Evolutionary conservation across 2,329 filamentous ascomycete species (phyloP), one percentile per base, ranked within the genome.

Genomic region (Sclerotinia glacialis): DNA sequence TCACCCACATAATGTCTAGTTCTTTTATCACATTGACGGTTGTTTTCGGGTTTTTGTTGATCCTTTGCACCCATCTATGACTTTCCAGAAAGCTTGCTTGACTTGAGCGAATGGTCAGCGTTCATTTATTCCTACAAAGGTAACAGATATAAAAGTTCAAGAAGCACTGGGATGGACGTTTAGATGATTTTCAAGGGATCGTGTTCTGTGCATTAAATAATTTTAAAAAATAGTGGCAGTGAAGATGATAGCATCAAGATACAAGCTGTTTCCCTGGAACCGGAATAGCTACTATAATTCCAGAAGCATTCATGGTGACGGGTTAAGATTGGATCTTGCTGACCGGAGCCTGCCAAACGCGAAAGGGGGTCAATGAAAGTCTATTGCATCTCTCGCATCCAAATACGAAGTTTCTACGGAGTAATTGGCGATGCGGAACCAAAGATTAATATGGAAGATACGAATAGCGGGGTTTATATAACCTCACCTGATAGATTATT

Each of bases 301-400:
- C 4, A 40, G 53, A 55, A 55, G 53, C 34, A 55, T 55, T 40
- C 53, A 55, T 55, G n/a, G 5, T 54, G 31, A 37, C n/a, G 23
- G 21, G 37, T 37, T n/a, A 54, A 28, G 21, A 7, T 14, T 37
- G 37, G 37, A 37, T 37, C 21, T 23, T 54, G 52, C 21, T 54
- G 52, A 54, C 52, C 26, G 34, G n/a, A n/a, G 37, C 53, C 31
- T 21, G 21, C 21, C 23, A 55, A 9, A 23, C 2, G 11, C 8
- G 28, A 37, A 21, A 21, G 21, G n/a, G 8, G 21, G 28, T 23
- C 11, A 23, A 18, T 14, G 12, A 14, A 37, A 16, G 37, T 40
- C 14, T 16, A 40, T 40, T 16, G 37, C 12, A 16, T 40, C 37
- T 16, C 14, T 40, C 37, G 37, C 16, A 40, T 40, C 37, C 12